phyloP scores from a whole-genome alignment of 495 filamentous ascomycete species.

The Venustampulla echinocandica region DNA sequence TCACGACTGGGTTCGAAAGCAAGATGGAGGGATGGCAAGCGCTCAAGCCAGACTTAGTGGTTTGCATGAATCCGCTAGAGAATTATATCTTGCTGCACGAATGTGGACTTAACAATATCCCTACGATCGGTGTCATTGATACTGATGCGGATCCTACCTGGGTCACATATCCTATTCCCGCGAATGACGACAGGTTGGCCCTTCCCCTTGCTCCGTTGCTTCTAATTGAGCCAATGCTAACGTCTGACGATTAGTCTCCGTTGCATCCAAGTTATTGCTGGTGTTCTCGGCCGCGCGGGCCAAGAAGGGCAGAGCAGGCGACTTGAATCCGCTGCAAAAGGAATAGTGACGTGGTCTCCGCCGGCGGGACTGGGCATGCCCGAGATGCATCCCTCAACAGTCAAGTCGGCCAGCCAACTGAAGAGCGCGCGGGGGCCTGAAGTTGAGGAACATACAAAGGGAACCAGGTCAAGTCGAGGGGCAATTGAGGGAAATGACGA shows the following conservation, averaged over 20 bases:
- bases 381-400: background rate
- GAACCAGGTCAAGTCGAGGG: background rate
- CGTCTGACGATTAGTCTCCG: constrained; percentile 53
- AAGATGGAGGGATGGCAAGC: constrained; percentile 52
- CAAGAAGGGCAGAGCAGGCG: constrained; percentile 63
- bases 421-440: background rate
- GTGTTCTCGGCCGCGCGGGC: constrained; percentile 76
- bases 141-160: constrained; percentile 87
- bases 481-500: background rate
- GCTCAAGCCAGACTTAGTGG: constrained; percentile 81
- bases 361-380: constrained; percentile 11
- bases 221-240: constrained; percentile 11
- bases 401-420: background rate
- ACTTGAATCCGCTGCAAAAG: constrained; percentile 48
- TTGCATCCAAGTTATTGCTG: constrained; percentile 70
- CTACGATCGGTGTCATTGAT: constrained; percentile 91
- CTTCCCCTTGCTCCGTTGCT: constrained; percentile 6
- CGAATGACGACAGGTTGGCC: constrained; percentile 88
- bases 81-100: constrained; percentile 86
- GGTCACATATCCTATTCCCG: constrained; percentile 94
- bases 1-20: constrained; percentile 50
- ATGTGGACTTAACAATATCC: constrained; percentile 77
- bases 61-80: constrained; percentile 87
- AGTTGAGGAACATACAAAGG: background rate
- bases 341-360: constrained; percentile 26